Evolutionary conservation across 1,139 yeast genomes (phyloP), one percentile per base, ranked within the genome.

Genomic region (Magnusiomyces fungicola): DNA sequence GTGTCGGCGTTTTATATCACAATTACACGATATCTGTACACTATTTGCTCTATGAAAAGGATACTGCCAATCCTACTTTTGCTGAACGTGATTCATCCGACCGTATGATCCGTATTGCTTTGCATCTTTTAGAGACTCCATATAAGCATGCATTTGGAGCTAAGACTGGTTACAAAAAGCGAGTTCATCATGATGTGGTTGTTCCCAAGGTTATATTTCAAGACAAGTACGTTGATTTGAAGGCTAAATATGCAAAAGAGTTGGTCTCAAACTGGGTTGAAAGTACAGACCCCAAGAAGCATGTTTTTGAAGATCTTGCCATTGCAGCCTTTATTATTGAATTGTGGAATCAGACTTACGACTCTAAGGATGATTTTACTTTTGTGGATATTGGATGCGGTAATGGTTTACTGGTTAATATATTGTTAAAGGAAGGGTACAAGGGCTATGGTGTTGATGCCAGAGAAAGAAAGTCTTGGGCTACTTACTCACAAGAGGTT

Each of bases 301-400:
- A 92, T 67, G 97, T 90, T 0, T 92, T 90, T 69, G 98, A 92
- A 69, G 98, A 92, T 63, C 76, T 92, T 50, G 95, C 96, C 1
- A 90, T 92, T 57, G 97, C 97, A 0, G 96, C 97, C 0, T 92
- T 90, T 59, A 71, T 92, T 52, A 84, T 90, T n/a, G 96, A 87
- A 64, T 73, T 87, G 37, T 90, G 97, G 97, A 69, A 69, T 6
- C 70, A 74, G 43, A 77, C 78, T 51, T 85, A 82, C 56, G 65
- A 63, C n/a, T 47, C 66, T 37, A 70, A 71, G 32, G 61, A 68
- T 2, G 69, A 69, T 16, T 80, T 87, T 62, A 81, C 83, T 56
- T 90, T 90, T 62, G 75, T 94, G 53, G 98, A 92, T 65, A 66
- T 90, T 50, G 98, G 98, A 0, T 92, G 98, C 69, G 98, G 98